Evolutionary conservation across 352 stramenopile species (phyloP), one percentile per base, ranked within the genome.

Genomic region (Pythium rishiriense): DNA sequence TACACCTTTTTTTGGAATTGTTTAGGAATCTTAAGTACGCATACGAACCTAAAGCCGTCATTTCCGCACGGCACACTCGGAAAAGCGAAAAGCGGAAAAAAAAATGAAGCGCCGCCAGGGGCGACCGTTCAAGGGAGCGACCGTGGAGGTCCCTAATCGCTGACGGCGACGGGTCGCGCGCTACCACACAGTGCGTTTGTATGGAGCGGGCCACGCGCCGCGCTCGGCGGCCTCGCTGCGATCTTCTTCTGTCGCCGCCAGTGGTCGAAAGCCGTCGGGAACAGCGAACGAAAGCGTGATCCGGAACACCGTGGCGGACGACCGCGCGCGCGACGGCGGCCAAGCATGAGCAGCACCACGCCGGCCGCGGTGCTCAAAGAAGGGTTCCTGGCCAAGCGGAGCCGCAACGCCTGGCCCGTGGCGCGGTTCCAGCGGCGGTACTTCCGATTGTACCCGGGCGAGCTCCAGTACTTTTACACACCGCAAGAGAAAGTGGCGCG

Each of bases 341-440:
- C 22, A n/a, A 62, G 14, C 19, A 68, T 60, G 52, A 64, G 57
- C 47, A 55, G 61, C 53, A 46, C 70, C 28, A 62, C 66, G 28
- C 33, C 42, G 46, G 58, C 65, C 9, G 68, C 59, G 35, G 83
- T 84, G 64, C 67, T 92, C 58, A 88, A 89, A 62, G 83, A 92
- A 67, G 83, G 83, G 42, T 92, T 78, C 61, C 69, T 92, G 33
- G 76, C 74, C 59, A 92, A 92, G 64, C 81, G 78, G 56, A 90
- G 80, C 39, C 75, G 74, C 25, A 46, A 43, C 17, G 33, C 53
- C 19, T 58, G 56, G 46, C 54, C 56, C 7, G 46, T 69, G 26
- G 29, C 54, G 37, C 45, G 62, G 43, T 92, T 82, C 72, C 74
- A 82, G 29, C 70, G 75, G 12, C 71, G 83, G 28, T 92, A 90